Conservation (phyloP, 805 yeast genomes). For the Yarrowia keelungensis region DNA sequence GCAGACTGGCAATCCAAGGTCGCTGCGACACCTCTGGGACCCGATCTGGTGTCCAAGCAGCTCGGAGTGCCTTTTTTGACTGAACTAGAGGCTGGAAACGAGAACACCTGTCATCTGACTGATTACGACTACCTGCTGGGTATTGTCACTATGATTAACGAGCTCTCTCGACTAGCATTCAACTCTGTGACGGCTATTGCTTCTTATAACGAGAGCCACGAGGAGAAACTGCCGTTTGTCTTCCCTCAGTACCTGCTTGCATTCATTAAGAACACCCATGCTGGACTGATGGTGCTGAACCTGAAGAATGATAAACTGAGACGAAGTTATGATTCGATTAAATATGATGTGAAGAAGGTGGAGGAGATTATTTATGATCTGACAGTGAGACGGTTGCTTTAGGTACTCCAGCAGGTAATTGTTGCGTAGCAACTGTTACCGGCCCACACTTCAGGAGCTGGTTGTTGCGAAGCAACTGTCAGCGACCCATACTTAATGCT, state of each 20-base stretch:
- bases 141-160: slow-evolving; percentile 44
- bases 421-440: no score
- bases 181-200: slow-evolving; percentile 46
- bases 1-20: slow-evolving; percentile 14
- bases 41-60: slow-evolving; percentile 23
- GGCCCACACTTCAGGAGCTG: no score
- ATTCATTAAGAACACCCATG: slow-evolving; percentile 46
- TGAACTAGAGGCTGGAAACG: slow-evolving; percentile 31
- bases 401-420: background rate
- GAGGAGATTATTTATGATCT: slow-evolving; percentile 49
- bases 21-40: slow-evolving; percentile 19
- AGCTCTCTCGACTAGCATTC: slow-evolving; percentile 46
- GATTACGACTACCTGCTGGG: slow-evolving; percentile 48
- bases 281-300: slow-evolving; percentile 46
- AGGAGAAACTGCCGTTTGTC: slow-evolving; percentile 39
- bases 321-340: slow-evolving; percentile 46
- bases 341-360: slow-evolving; percentile 49
- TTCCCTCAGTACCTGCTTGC: slow-evolving; percentile 41
- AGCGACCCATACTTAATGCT: no score
- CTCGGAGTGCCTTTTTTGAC: slow-evolving; percentile 32
- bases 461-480: no score
- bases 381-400: slow-evolving; percentile 43
- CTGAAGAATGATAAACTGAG: slow-evolving; percentile 48
- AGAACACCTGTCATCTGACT: slow-evolving; percentile 40
- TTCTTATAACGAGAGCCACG: slow-evolving; percentile 31